These are phyloP conservation scores for Linanthus parryae DNA, from an alignment of 148 eudicot genomes.

Conservation along the genomic window DNA sequence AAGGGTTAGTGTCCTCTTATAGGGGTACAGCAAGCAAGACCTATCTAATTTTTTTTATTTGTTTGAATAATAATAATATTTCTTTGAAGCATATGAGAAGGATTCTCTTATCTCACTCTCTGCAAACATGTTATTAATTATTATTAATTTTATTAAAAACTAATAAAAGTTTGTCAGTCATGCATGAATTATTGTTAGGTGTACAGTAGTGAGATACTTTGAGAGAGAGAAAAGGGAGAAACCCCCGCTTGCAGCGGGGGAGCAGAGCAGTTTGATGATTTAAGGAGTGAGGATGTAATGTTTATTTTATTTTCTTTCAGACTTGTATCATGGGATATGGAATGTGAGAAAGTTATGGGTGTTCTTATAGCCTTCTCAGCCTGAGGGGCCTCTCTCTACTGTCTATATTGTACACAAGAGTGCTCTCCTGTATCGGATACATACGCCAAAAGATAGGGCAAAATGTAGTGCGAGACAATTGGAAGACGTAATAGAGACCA, in stretches of 20 bases:
- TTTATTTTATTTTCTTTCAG: no score
- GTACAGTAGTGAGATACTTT: slow-evolving; percentile 19
- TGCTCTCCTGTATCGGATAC: no score
- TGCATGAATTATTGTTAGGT: slow-evolving; percentile 35
- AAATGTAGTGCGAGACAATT: no score
- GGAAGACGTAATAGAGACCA: no score
- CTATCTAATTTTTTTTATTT: slow-evolving; percentile 1
- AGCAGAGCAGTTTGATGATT: slow-evolving; percentile 48
- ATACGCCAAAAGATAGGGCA: no score
- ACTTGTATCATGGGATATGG: slow-evolving; percentile 19
- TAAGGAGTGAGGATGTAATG: no score
- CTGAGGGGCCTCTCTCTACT: background rate
- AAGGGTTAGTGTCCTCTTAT: slow-evolving; percentile 35
- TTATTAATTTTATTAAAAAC: no score
- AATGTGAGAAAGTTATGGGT: slow-evolving; percentile 40
- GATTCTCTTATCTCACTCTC: slow-evolving; percentile 11
- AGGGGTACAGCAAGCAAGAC: slow-evolving; percentile 26
- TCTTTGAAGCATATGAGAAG: background rate
- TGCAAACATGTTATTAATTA: no score
- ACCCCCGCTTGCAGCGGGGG: slow-evolving; percentile 39
- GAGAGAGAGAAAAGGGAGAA: slow-evolving; percentile 7
- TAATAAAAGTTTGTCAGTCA: no score
- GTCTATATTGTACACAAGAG: background rate
- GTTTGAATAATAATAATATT: background rate
- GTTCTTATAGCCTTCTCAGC: slow-evolving; percentile 21